Conservation (phyloP, 352 stramenopile genomes). For the Pythium grandisporangium region DNA sequence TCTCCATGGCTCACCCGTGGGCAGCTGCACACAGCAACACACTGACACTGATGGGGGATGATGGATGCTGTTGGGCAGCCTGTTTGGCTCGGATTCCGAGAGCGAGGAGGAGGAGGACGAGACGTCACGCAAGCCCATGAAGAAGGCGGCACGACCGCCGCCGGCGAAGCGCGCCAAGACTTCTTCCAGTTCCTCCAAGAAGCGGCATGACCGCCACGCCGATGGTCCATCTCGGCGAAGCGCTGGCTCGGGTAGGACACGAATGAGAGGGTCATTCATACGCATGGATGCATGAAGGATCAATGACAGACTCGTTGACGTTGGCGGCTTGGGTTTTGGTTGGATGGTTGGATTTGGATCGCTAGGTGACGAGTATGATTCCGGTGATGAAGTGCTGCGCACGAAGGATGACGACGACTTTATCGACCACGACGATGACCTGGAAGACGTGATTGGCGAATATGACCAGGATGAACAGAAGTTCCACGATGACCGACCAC, state of each 20-base stretch:
- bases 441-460: constrained; percentile 73
- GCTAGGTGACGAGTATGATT: constrained; percentile 85
- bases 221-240: too few species aligned
- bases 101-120: constrained; percentile 61
- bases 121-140: constrained; percentile 30
- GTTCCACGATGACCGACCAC: constrained; percentile 77
- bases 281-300: too few species aligned
- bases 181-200: constrained; percentile 6
- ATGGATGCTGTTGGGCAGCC: too few species aligned
- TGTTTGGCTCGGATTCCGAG: constrained; percentile 85
- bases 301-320: too few species aligned
- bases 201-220: constrained; percentile 5
- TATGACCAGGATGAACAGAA: constrained; percentile 61
- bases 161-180: constrained; percentile 43
- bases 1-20: too few species aligned
- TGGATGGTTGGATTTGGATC: too few species aligned
- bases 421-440: constrained; percentile 82
- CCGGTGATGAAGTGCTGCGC: constrained; percentile 58
- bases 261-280: too few species aligned
- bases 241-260: too few species aligned
- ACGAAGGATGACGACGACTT: constrained; percentile 83
- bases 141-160: constrained; percentile 19
- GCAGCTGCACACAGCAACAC: too few species aligned
- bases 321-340: too few species aligned
- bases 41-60: too few species aligned